Evolutionary conservation across 2,329 filamentous ascomycete genomes (phyloP).

Genomic region (Pestalotiopsis sp.): DNA sequence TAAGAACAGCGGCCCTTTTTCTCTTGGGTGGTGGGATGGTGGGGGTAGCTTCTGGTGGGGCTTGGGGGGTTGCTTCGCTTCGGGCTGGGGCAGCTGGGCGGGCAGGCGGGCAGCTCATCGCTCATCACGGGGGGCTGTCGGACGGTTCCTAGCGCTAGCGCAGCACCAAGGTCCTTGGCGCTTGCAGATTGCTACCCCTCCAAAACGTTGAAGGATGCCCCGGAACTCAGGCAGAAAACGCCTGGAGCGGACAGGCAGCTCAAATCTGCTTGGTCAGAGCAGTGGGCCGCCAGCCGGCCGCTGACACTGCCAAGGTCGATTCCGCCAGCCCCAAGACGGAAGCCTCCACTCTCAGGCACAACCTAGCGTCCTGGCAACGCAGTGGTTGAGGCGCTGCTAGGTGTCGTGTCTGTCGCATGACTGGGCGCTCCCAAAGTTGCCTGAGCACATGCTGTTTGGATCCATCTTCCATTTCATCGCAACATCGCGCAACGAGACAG

Average conservation of each 20-base stretch:
- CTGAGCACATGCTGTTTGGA: background rate
- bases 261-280: background rate
- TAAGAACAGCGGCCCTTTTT: background rate
- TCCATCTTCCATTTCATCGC: background rate
- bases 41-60: conserved; percentile 3
- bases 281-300: background rate
- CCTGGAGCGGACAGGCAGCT: background rate
- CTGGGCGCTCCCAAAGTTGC: background rate
- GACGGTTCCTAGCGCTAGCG: background rate
- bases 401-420: background rate
- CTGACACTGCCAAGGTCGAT: background rate
- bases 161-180: background rate
- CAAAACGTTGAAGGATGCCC: background rate
- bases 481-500: background rate
- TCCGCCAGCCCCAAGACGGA: background rate
- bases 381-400: background rate
- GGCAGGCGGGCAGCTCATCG: background rate
- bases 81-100: background rate
- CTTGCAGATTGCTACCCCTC: background rate
- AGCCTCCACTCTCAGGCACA: conserved; percentile 5
- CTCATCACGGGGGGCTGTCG: background rate
- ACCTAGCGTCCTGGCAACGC: background rate
- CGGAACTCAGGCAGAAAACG: background rate
- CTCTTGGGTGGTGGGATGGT: background rate
- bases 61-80: background rate